These are phyloP conservation scores for Acanthamoeba sp. DNA, from an alignment of 208 protist genomes.

Conservation along the genomic window DNA sequence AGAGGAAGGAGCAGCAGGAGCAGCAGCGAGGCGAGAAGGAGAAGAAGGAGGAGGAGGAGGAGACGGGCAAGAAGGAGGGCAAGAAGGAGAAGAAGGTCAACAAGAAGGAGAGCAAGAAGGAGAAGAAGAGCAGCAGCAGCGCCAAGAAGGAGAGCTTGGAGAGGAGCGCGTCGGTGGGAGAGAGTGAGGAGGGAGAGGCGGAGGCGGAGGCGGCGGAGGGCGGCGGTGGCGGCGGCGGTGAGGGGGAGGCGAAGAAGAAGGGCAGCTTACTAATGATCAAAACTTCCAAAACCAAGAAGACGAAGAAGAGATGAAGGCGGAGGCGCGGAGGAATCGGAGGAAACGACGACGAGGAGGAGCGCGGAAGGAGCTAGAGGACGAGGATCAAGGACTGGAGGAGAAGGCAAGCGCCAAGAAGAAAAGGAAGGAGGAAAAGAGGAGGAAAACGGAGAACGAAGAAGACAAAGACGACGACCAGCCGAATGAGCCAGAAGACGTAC, in stretches of 20 bases:
- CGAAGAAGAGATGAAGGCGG: slow-evolving; percentile 46
- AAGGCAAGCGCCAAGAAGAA: neutral
- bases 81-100: slow-evolving; percentile 2
- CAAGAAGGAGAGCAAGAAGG: slow-evolving; percentile 15
- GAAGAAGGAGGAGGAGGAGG: neutral
- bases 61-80: neutral
- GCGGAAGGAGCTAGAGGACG: neutral
- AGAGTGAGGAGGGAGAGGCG: neutral
- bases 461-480: no score
- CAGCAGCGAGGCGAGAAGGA: neutral
- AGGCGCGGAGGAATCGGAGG: neutral
- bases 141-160: neutral
- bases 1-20: neutral
- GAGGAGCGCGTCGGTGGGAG: neutral
- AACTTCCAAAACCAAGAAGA: slow-evolving; percentile 23
- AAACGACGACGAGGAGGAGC: neutral
- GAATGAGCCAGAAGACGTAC: neutral
- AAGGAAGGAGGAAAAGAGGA: neutral
- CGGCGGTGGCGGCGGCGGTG: neutral
- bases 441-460: neutral
- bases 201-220: neutral
- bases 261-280: slow-evolving; percentile 9
- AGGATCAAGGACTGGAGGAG: neutral
- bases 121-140: slow-evolving; percentile 35
- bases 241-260: slow-evolving; percentile 10